These are phyloP conservation scores for Diplocarpon rosae DNA, from an alignment of 2,329 filamentous ascomycete genomes.

Conservation along the genomic window DNA sequence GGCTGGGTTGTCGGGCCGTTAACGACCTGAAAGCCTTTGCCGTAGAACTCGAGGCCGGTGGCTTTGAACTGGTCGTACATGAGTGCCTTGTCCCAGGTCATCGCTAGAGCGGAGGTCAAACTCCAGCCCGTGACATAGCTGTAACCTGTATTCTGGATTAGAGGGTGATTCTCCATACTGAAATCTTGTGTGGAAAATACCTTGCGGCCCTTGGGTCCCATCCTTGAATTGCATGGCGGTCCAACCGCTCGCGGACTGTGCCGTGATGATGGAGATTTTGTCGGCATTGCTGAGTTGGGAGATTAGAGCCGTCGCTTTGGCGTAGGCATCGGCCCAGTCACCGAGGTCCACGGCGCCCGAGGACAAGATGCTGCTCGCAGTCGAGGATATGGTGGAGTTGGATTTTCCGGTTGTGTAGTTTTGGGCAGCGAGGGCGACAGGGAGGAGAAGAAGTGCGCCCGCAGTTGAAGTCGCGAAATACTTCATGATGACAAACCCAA, in stretches of 20 bases:
- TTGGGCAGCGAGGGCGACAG: no score
- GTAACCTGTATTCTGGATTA: slow-evolving; percentile 16
- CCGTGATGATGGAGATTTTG: neutral
- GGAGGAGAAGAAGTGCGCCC: no score
- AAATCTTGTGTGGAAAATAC: neutral
- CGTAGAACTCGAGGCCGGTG: slow-evolving; percentile 11
- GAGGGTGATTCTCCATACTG: neutral
- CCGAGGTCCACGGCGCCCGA: slow-evolving; percentile 18
- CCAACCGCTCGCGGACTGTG: no score
- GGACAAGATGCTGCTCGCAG: neutral
- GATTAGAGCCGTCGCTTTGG: slow-evolving; percentile 30
- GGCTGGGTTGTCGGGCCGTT: slow-evolving; percentile 42
- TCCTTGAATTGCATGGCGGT: no score
- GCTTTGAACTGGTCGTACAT: slow-evolving; percentile 12
- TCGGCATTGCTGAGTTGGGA: slow-evolving; percentile 25
- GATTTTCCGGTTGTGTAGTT: no score
- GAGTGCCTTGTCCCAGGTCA: slow-evolving; percentile 11
- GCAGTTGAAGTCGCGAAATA: no score
- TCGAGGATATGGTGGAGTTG: no score
- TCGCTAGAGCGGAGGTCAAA: slow-evolving; percentile 7
- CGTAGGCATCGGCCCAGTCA: slow-evolving; percentile 28
- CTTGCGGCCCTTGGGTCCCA: no score
- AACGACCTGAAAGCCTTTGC: slow-evolving; percentile 6
- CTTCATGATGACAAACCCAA: no score
- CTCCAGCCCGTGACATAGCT: slow-evolving; percentile 12